Evolutionary conservation across 2,329 filamentous ascomycete species (phyloP).

Genomic region (Trichoderma arundinaceum): DNA sequence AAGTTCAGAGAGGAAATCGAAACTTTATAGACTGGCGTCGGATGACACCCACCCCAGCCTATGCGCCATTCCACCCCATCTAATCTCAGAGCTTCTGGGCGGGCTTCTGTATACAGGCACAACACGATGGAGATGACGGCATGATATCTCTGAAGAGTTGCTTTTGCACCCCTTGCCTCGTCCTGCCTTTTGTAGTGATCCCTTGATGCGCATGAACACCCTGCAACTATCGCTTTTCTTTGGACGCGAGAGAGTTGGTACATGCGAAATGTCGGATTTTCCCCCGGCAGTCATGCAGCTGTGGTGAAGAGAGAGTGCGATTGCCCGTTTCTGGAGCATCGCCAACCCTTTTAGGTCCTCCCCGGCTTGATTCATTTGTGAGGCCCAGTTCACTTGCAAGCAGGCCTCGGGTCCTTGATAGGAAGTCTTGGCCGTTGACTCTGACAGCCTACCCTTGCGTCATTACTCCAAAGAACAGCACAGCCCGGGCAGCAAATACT

Average conservation of each 20-base stretch:
- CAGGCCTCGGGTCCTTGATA: too few species aligned
- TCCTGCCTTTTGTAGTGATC: neutral
- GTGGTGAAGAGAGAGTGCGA: too few species aligned
- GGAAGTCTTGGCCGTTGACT: too few species aligned
- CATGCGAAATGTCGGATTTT: neutral
- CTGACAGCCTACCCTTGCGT: too few species aligned
- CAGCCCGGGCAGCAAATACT: too few species aligned
- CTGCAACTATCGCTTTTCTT: too few species aligned
- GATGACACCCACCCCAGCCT: constrained; percentile 29
- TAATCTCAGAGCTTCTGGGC: neutral
- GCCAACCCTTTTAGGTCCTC: too few species aligned
- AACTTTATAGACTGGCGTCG: constrained; percentile 19
- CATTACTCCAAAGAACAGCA: too few species aligned
- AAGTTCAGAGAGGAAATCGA: constrained; percentile 10
- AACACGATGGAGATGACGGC: constrained; percentile 10
- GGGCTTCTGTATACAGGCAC: neutral
- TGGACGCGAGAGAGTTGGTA: neutral
- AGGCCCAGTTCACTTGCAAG: too few species aligned
- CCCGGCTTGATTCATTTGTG: neutral
- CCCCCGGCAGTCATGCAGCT: too few species aligned
- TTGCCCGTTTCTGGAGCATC: too few species aligned
- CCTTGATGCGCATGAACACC: neutral
- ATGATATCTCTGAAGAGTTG: neutral
- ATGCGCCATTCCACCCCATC: neutral
- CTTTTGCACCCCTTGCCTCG: neutral